A percentile compares a stretch with the other conserved stretches of the same genome.
Conservation (phyloP, 139 green algal species). For the Picochlorum sp. region DNA sequence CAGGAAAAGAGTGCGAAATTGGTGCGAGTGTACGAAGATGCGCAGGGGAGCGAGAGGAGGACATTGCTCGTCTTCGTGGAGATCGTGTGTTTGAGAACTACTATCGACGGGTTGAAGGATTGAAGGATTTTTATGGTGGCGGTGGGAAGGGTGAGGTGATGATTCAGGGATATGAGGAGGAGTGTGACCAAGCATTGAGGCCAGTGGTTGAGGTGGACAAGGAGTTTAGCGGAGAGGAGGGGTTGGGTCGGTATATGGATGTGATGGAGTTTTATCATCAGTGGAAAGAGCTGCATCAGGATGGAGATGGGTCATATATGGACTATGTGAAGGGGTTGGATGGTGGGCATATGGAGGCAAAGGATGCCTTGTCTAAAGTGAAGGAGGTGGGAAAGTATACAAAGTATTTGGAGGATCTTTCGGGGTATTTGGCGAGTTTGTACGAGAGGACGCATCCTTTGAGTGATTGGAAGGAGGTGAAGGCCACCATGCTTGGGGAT, state of each 20-base stretch:
- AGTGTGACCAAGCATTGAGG: conserved; percentile 34
- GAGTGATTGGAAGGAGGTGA: conserved; percentile 42
- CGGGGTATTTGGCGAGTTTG: conserved; percentile 82
- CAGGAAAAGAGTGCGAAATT: conserved; percentile 59
- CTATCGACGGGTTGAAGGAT: conserved; percentile 87
- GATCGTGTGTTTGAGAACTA: conserved; percentile 61
- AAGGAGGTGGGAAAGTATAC: conserved; percentile 26
- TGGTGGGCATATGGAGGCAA: background rate
- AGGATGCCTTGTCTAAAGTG: no score
- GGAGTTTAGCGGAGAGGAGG: conserved; percentile 85
- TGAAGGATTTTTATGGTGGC: conserved; percentile 72
- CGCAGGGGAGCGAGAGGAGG: conserved; percentile 71
- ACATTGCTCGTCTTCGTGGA: conserved; percentile 74
- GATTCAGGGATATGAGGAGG: conserved; percentile 42
- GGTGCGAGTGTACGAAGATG: conserved; percentile 87
- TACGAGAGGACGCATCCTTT: conserved; percentile 84
- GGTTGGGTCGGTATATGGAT: conserved; percentile 82
- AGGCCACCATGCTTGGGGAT: conserved; percentile 46
- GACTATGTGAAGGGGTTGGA: background rate
- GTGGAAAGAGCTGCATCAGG: conserved; percentile 83
- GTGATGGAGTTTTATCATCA: conserved; percentile 64
- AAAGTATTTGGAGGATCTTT: conserved; percentile 56
- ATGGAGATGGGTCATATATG: conserved; percentile 31
- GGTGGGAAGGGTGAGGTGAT: conserved; percentile 32
- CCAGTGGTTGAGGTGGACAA: conserved; percentile 38